Evolutionary conservation across 2,329 filamentous ascomycete genomes (phyloP), one percentile per base, ranked within the genome.

Genomic region (Pezicula carpinea): DNA sequence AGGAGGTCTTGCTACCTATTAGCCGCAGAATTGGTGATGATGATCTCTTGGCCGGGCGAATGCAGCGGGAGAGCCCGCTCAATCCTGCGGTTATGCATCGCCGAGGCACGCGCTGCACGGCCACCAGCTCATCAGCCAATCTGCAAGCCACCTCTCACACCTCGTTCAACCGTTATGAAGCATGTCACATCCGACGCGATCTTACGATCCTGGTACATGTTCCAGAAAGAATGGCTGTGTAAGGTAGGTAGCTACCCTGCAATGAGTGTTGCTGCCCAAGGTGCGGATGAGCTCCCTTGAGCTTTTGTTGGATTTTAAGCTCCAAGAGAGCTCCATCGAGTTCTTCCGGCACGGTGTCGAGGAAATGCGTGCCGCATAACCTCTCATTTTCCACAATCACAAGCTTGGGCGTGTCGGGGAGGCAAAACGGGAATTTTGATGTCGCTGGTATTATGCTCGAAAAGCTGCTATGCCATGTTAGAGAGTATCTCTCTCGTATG

Each of bases 401-500:
- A 50, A 46, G 41, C 38, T 47, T 41, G 43, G 23, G 34, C 23
- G 33, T 45, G 17, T 39, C 15, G 31, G 44, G 35, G n/a, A n/a
- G 21, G 38, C 44, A 39, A 40, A 23, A 46, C 35, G 5, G 32
- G 26, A 22, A 44, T 45, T 46, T 46, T 48, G 51, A 52, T 35
- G 26, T 46, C 17, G 46, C 38, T 51, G 44, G 52, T 50, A 51
- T 51, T 50, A 15, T 47, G 51, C 42, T 26, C 50, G 49, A 47
- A 17, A 39, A 45, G 43, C 47, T 36, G 31, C 18, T 47, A 52
- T 29, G 32, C 31, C 40, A 43, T 26, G 40, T n/a, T n/a, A 23
- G 23, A 49, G 29, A 26, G 36, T 34, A 7, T 44, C 22, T 31
- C n/a, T 41, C 33, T 31, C 19, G n/a, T 32, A 34, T 21, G 18